Conservation (phyloP, 140 eudicot genomes). For the Senecio squalidus region DNA sequence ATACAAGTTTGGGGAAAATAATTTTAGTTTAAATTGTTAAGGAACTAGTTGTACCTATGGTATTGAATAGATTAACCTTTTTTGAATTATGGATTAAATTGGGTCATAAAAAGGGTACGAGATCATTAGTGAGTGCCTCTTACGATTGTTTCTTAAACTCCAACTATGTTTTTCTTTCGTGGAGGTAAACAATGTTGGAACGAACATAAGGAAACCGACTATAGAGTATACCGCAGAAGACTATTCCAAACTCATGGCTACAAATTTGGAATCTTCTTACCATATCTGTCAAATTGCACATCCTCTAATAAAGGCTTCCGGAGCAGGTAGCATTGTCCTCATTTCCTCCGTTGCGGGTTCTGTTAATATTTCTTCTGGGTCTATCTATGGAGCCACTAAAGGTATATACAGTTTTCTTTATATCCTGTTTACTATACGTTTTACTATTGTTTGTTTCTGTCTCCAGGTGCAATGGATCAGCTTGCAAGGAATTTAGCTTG, state of each 20-base stretch:
- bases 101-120: not conserved
- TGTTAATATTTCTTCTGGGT: slow-evolving; percentile 45
- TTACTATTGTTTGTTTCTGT: not conserved
- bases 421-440: not conserved
- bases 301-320: slow-evolving; percentile 74
- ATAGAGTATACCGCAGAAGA: slow-evolving; percentile 61
- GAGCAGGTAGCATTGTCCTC: slow-evolving; percentile 63
- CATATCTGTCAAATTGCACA: slow-evolving; percentile 73
- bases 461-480: slow-evolving; percentile 76
- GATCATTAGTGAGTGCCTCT: not conserved
- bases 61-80: too few relatives aligned
- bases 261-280: slow-evolving; percentile 74
- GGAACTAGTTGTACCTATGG: too few relatives aligned
- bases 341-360: slow-evolving; percentile 86
- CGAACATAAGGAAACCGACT: slow-evolving; percentile 69
- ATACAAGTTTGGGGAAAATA: too few relatives aligned
- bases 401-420: slow-evolving; percentile 25
- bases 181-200: slow-evolving; percentile 85
- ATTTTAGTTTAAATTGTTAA: too few relatives aligned
- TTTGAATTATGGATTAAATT: too few relatives aligned
- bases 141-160: not conserved
- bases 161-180: not conserved
- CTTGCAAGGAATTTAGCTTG: slow-evolving; percentile 74
- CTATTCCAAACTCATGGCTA: slow-evolving; percentile 52
- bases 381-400: slow-evolving; percentile 75